Base-by-base conservation (phyloP, 352 stramenopile species). In the Phytophthora boehmeriae region DNA sequence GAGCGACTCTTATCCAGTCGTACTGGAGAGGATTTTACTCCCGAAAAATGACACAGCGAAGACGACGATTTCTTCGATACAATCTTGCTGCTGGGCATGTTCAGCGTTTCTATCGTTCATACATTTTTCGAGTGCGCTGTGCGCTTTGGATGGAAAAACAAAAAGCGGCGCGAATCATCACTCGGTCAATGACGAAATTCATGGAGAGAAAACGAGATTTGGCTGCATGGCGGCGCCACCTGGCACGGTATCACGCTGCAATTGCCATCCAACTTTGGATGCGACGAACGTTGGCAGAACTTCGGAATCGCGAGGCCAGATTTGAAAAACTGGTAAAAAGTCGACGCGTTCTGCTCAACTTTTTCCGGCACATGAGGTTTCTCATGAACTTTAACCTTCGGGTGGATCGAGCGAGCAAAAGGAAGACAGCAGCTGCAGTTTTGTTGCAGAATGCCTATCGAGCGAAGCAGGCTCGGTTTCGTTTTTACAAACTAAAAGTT, bases 401-500 rank as follows among this genome's bases (percentile, higher is more conserved):
- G 4, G 69, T 92, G 14, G 60, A 71, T 34, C 57, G 42, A 1
- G 13, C 75, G 20, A 6, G 78, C 4, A 52, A 73, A 13, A 46
- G 38, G 20, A 79, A 68, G 43, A 68, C 49, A 0, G 54, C 41
- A 0, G 80, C 76, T 0, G 75, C 83, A 2, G 64, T 80, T 30
- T 66, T 54, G 22, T 59, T 93, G 6, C 84, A 91, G 46, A 78
- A 73, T 19, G 78, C 78, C 5, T 93, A 86, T 59, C 80, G 84
- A 23, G 69, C 80, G 2, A 90, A 88, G 42, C 46, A 73, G 5
- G 80, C 84, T 10, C 80, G 84, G 4, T 56, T 56, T 8, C 68
- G 64, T 1, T 87, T 93, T 47, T 80, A 90, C 61, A 64, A 65
- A 9, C 61, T 93, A n/a, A 83, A 86, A 43, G 82, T 88, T 43